Evolutionary conservation across 495 filamentous ascomycete species (phyloP).

Genomic region (Clavariopsis aquatica): DNA sequence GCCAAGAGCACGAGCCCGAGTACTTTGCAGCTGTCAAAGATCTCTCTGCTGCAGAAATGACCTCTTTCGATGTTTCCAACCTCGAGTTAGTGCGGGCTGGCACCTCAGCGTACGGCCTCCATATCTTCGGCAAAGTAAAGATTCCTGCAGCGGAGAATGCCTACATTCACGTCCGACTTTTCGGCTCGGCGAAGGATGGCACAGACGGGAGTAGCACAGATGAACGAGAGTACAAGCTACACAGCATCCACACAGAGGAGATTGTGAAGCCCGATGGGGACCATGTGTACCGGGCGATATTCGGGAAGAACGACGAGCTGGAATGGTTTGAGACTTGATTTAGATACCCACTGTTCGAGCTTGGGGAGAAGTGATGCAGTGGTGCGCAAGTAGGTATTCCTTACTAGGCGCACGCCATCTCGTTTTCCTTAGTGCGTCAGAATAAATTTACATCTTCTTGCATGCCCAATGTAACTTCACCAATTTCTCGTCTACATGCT

Average conservation of each 20-base stretch:
- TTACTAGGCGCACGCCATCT: not conserved
- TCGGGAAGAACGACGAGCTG: constrained; percentile 54
- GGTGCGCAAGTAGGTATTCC: not conserved
- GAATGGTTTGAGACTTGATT: constrained; percentile 52
- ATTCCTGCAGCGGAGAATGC: constrained; percentile 47
- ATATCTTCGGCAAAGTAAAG: constrained; percentile 59
- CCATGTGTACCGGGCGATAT: constrained; percentile 54
- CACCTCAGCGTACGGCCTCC: constrained; percentile 55
- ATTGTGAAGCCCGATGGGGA: constrained; percentile 50
- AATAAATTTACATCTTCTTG: not conserved
- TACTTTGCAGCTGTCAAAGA: constrained; percentile 50
- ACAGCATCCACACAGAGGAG: constrained; percentile 57
- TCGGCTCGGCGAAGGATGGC: constrained; percentile 50
- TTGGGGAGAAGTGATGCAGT: not conserved
- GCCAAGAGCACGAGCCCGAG: constrained; percentile 50
- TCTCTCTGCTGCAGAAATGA: constrained; percentile 52
- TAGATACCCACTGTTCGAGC: constrained; percentile 2
- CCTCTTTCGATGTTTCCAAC: constrained; percentile 48
- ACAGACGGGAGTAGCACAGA: constrained; percentile 43
- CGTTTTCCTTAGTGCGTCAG: not conserved
- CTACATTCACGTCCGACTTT: constrained; percentile 51
- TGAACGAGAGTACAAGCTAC: constrained; percentile 49
- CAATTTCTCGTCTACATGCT: constrained; percentile 3
- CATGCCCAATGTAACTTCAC: not conserved
- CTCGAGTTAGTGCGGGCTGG: constrained; percentile 55